These are phyloP conservation scores for Colletotrichum tropicale DNA, from an alignment of 2,329 filamentous ascomycete genomes.

Conservation along the genomic window DNA sequence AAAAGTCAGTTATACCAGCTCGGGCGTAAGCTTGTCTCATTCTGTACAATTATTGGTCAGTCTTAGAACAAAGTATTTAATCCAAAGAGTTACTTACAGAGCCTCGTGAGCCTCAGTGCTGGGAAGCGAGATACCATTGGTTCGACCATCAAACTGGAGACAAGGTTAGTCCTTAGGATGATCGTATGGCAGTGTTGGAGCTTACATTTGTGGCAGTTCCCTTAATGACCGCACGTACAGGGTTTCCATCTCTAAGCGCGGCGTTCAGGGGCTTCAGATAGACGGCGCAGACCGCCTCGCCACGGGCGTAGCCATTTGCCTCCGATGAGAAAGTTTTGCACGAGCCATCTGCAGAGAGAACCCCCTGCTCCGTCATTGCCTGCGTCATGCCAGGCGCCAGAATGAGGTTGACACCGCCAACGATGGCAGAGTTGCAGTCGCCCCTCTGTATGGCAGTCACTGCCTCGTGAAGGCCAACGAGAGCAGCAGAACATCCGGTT, in stretches of 20 bases:
- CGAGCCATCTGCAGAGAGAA: conserved; percentile 18
- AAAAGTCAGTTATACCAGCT: background rate
- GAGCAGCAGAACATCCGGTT: conserved; percentile 29
- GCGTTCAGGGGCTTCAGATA: conserved; percentile 44
- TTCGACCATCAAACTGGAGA: conserved; percentile 33
- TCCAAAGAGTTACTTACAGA: conserved; percentile 23
- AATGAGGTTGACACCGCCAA: conserved; percentile 29
- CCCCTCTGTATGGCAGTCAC: conserved; percentile 20
- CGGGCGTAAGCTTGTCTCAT: background rate
- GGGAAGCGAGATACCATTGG: conserved; percentile 41
- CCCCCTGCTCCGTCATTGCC: background rate
- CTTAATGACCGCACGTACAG: conserved; percentile 32
- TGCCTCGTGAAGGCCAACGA: conserved; percentile 27
- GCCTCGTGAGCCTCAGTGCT: conserved; percentile 36
- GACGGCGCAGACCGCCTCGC: conserved; percentile 43
- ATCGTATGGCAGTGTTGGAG: background rate
- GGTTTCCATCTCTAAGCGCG: conserved; percentile 44
- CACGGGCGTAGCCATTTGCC: conserved; percentile 47
- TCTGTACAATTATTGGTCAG: background rate
- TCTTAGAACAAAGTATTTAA: background rate
- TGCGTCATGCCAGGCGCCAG: conserved; percentile 26
- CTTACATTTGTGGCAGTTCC: conserved; percentile 27
- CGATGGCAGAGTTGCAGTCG: conserved; percentile 23
- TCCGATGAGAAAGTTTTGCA: conserved; percentile 33
- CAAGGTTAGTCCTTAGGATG: background rate